phyloP scores from a whole-genome alignment of 225 moss, liverwort and hornwort species.

The Pseudoscleropodium purum region DNA sequence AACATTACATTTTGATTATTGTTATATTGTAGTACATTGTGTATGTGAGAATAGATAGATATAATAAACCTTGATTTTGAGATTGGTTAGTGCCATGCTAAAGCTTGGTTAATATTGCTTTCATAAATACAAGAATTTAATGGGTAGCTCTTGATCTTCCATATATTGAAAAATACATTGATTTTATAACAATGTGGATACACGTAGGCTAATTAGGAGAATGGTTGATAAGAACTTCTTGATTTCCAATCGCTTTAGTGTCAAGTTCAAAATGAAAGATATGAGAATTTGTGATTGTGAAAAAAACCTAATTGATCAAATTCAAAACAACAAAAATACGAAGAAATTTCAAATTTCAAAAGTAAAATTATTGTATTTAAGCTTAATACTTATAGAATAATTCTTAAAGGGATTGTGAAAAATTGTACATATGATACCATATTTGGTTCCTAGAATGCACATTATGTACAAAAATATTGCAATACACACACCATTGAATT shows the following conservation, averaged over 20 bases:
- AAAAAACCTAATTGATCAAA: background rate
- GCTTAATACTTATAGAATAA: background rate
- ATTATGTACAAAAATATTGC: background rate
- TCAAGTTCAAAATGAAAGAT: background rate
- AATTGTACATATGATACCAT: fast-evolving
- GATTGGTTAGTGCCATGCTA: background rate
- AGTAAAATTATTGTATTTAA: no score
- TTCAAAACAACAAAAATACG: background rate
- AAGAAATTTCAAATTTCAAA: background rate
- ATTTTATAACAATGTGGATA: background rate
- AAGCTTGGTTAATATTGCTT: background rate
- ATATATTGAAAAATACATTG: background rate
- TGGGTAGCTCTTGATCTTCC: background rate
- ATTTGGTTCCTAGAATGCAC: background rate
- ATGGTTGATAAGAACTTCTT: background rate
- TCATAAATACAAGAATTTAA: background rate
- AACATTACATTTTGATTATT: background rate
- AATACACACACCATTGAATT: background rate
- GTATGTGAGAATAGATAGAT: background rate
- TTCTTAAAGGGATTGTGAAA: background rate
- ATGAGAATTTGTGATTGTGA: background rate
- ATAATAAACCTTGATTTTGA: background rate
- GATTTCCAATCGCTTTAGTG: background rate
- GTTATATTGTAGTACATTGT: background rate
- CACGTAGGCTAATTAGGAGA: background rate